Base-by-base conservation (phyloP, 495 filamentous ascomycete species). In the Patellaria atrata region DNA sequence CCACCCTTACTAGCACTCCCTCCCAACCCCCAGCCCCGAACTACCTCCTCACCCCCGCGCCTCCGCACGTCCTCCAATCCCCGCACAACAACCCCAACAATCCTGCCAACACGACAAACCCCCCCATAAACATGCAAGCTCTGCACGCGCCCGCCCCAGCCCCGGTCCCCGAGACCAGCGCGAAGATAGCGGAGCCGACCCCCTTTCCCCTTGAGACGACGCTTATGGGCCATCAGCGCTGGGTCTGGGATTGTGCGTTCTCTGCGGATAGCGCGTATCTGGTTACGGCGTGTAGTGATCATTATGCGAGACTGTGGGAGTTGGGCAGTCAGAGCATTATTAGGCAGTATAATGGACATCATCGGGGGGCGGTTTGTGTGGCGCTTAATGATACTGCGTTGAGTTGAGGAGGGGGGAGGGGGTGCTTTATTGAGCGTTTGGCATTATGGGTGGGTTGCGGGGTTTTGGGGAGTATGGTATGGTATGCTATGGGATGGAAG, bases 201-300 rank as follows among this genome's bases (percentile, higher is more conserved):
- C 74, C 62, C 38, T 92, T 70, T 67, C 77, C 69, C 9, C 67
- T 94, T 4, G 84, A 96, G 55, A 86, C 82, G 4, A 92, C 83
- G 2, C 70, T 97, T 1, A 75, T 78, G n/a, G 79, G 79, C 37
- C 89, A 97, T 55, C 89, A 97, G 57, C 77, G 89, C 22, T 97
- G 89, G 89, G 89, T 97, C 0, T 97, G 89, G 89, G 89, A 97
- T 57, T 97, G 89, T 53, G 89, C 89, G 2, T 97, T 96, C 61
- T 89, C 81, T 40, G 89, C 91, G 7, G 89, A 97, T 53, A 86
- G 79, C 22, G 89, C 89, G 0, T 97, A 97, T 52, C 62, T 97
- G 2, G 89, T 97, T n/a, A 97, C 91, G 2, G 91, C 91, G 7
- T 96, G 89, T 52, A 85, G 77, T 31, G 89, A 97, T 56, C 89